Percentiles rank a stretch among this genome's conserved stretches.
Conservation (phyloP, 768 basidiomycete genomes). For the Russula earlei region DNA sequence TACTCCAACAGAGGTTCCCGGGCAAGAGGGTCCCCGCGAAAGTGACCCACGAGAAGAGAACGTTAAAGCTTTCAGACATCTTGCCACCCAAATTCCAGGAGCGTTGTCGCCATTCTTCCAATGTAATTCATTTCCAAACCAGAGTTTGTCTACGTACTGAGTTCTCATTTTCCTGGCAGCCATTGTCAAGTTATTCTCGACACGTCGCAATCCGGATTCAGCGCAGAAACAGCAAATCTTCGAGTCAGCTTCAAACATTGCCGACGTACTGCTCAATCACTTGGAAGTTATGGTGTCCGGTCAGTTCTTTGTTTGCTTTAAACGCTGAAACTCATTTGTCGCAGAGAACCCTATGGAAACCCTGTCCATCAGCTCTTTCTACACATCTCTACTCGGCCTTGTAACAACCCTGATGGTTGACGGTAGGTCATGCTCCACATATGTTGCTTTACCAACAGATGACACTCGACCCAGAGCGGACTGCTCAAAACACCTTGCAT, state of each 20-base stretch:
- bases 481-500: constrained; percentile 63
- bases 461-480: constrained; percentile 48
- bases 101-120: constrained; percentile 79
- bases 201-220: constrained; percentile 65
- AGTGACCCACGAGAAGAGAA: constrained; percentile 51
- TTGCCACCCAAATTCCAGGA: constrained; percentile 68
- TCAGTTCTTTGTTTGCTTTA: constrained; percentile 29
- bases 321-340: not conserved
- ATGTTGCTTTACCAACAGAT: constrained; percentile 2
- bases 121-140: constrained; percentile 36
- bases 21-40: constrained; percentile 27
- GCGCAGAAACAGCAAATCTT: constrained; percentile 70
- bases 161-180: constrained; percentile 35
- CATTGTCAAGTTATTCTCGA: constrained; percentile 79
- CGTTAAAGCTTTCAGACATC: constrained; percentile 65
- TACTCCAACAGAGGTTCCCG: constrained; percentile 20
- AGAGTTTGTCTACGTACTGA: not conserved
- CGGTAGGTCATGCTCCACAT: constrained; percentile 31
- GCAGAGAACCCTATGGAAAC: constrained; percentile 29
- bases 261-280: constrained; percentile 64
- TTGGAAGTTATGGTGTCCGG: constrained; percentile 44
- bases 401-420: constrained; percentile 47
- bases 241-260: constrained; percentile 58
- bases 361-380: constrained; percentile 39
- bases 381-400: constrained; percentile 45